Evolutionary conservation across 441 rosid species (phyloP).

Genomic region (Mallotus japonicus): DNA sequence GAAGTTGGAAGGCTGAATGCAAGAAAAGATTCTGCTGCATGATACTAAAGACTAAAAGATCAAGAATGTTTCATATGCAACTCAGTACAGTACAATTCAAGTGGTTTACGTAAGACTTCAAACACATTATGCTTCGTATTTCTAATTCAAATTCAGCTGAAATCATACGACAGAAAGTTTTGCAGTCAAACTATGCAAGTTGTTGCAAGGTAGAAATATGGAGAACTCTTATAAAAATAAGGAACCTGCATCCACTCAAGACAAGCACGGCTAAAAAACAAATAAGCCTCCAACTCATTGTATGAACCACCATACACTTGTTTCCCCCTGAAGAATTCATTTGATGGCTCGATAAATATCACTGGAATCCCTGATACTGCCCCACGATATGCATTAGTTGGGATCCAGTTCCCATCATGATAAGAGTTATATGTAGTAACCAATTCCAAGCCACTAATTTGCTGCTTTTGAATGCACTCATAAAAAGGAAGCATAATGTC

Average conservation of each 20-base stretch:
- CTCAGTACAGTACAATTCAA: neutral
- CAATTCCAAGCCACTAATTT: conserved; percentile 38
- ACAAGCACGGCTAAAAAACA: conserved; percentile 57
- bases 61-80: conserved; percentile 5
- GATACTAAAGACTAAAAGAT: conserved; percentile 12
- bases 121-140: neutral
- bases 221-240: neutral
- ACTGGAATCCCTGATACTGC: conserved; percentile 45
- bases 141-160: neutral
- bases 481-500: conserved; percentile 58
- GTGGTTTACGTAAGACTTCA: neutral
- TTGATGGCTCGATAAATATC: conserved; percentile 50
- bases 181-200: neutral
- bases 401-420: conserved; percentile 52
- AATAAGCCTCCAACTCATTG: conserved; percentile 56
- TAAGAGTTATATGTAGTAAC: conserved; percentile 36
- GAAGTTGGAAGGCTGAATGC: conserved; percentile 21
- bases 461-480: conserved; percentile 43
- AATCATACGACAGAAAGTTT: neutral
- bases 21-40: conserved; percentile 17
- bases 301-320: conserved; percentile 55
- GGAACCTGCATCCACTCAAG: conserved; percentile 69
- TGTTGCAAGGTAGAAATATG: conserved; percentile 1
- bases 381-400: conserved; percentile 45
- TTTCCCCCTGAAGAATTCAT: conserved; percentile 51